Evolutionary conservation across 495 filamentous ascomycete genomes (phyloP), one percentile per base, ranked within the genome.

Genomic region (Penicillium egyptiacum): DNA sequence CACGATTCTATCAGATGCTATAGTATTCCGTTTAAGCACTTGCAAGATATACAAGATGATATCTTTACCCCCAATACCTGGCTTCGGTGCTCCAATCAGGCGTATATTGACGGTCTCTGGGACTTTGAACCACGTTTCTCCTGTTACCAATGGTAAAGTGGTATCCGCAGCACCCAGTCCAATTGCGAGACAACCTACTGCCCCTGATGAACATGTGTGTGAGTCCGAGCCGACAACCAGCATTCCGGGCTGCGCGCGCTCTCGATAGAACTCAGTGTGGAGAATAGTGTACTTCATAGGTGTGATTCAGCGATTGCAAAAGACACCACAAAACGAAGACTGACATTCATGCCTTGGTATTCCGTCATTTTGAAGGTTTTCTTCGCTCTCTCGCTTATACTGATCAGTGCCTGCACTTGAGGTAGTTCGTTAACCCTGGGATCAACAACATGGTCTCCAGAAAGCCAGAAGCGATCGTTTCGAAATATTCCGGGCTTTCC

Each of bases 381-480:
- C 30, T 31, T 31, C 30, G 30, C 30, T 31, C 30, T 31, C 10
- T 31, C 30, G 30, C 30, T 31, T 31, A 11, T 11, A 11, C 30
- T 12, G 30, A 31, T 31, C 30, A 31, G 30, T 11, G 10, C 30
- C 30, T 31, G 30, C 30, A 31, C 30, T 31, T 31, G 30, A 31
- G 30, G 30, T 31, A 31, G 11, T 0, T 50, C 78, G 16, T 71
- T 71, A 1, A 70, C 55, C 0, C 75, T 64, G 0, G 77, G 78
- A 46, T 81, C 73, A 16, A 81, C 75, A 11, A 74, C 63, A 61
- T 81, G 77, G 53, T 81, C 78, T 0, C 70, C 70, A 2, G 71
- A 75, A 6, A 81, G 67, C 78, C 77, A 81, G 53, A 81, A 72
- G 8, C 77, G 65, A 54, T 81, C 77, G 55, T 79, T 81, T 25